A percentile compares a stretch with the other conserved stretches of the same genome.
phyloP scores from a whole-genome alignment of 805 yeast genomes.

The Teunomyces cretensis region DNA sequence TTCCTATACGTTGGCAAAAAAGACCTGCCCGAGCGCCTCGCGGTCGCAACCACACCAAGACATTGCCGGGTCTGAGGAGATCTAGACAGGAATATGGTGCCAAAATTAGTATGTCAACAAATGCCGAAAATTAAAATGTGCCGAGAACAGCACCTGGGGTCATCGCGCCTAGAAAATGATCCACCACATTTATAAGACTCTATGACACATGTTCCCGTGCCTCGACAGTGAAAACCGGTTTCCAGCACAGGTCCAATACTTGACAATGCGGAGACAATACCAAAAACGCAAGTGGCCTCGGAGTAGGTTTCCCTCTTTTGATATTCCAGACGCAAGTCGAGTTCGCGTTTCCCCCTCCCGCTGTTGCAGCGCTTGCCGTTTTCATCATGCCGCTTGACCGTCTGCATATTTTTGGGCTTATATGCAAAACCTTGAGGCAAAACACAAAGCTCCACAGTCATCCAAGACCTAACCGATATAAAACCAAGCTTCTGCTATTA shows the following conservation, averaged over 20 bases:
- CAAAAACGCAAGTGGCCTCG: too few species aligned
- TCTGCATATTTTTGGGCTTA: neutral
- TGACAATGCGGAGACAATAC: too few species aligned
- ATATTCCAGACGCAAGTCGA: neutral
- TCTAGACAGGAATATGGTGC: neutral
- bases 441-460: constrained; percentile 4
- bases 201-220: neutral
- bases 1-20: neutral
- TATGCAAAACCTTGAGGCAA: constrained; percentile 8
- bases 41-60: neutral
- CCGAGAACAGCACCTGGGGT: neutral
- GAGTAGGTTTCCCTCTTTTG: neutral
- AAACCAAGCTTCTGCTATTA: neutral
- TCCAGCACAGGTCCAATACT: too few species aligned
- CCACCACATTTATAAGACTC: neutral
- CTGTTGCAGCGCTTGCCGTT: constrained; percentile 3
- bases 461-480: neutral
- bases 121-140: neutral
- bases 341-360: neutral
- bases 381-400: constrained; percentile 1
- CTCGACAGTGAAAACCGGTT: neutral
- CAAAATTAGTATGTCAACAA: neutral
- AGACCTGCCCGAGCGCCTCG: neutral
- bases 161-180: neutral
- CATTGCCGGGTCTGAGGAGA: neutral